These are phyloP conservation scores for Gracilaria gracilis DNA, from an alignment of 23 red algal genomes.

Conservation along the genomic window DNA sequence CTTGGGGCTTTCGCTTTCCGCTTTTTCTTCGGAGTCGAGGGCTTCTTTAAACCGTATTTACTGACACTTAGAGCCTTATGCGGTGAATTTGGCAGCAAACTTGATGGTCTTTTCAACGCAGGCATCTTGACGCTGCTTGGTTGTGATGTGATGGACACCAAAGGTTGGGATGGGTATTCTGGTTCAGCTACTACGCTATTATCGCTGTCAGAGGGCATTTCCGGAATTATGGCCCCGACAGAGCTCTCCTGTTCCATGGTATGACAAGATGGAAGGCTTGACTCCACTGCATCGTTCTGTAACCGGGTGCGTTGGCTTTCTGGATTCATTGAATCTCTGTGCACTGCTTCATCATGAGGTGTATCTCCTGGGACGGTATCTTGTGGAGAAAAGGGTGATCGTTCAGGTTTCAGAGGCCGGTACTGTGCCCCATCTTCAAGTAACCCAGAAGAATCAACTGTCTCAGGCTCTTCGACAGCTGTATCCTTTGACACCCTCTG, in stretches of 20 bases:
- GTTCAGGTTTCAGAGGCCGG: neutral
- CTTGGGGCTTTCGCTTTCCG: neutral
- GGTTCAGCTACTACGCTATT: neutral
- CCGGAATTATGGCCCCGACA: neutral
- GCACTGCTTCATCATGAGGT: neutral
- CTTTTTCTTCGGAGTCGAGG: neutral
- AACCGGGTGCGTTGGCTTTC: neutral
- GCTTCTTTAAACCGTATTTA: neutral
- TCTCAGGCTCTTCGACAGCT: neutral
- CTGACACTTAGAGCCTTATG: neutral
- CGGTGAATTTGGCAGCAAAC: neutral
- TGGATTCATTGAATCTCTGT: neutral
- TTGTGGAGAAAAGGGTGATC: neutral
- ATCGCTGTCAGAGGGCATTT: conserved; percentile 27
- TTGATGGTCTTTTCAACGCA: neutral
- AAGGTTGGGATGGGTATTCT: neutral
- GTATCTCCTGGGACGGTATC: neutral
- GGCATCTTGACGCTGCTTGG: neutral
- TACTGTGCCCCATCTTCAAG: neutral
- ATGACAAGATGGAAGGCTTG: neutral
- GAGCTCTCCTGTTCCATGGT: neutral
- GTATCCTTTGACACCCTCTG: neutral
- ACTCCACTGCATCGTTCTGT: neutral
- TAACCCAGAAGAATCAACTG: neutral
- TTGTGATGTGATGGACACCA: neutral